Percentiles rank a stretch among this genome's conserved stretches.
Conservation (phyloP, 2,329 filamentous ascomycete species). For the Dothistroma pini region DNA sequence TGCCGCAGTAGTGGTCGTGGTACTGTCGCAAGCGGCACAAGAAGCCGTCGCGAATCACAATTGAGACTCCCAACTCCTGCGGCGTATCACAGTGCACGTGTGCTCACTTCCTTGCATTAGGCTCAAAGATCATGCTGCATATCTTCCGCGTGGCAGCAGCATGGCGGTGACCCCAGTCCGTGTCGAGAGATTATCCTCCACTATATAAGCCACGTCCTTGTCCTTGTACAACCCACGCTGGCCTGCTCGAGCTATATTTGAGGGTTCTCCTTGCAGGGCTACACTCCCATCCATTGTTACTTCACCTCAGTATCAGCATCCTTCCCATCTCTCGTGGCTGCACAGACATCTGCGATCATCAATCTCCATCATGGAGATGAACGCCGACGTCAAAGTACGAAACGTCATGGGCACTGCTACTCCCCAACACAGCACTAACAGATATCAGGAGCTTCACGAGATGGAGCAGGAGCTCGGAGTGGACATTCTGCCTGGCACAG, state of each 20-base stretch:
- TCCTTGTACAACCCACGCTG: background rate
- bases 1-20: background rate
- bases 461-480: constrained; percentile 52
- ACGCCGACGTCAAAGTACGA: constrained; percentile 16
- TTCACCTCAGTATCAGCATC: background rate
- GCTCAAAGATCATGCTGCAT: background rate
- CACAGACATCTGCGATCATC: background rate
- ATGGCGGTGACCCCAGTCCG: background rate
- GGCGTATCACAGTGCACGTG: background rate
- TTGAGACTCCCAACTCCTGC: background rate
- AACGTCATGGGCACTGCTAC: background rate
- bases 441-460: constrained; percentile 41
- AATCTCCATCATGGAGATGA: constrained; percentile 21
- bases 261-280: background rate
- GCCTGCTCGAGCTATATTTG: background rate
- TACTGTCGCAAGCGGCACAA: background rate
- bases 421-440: constrained; percentile 19
- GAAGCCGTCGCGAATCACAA: background rate
- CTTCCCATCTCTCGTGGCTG: constrained; percentile 8
- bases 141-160: background rate
- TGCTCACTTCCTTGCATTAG: background rate
- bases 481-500: constrained; percentile 56
- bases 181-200: background rate
- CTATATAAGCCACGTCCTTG: background rate
- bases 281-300: background rate